Percentiles rank a stretch among this genome's conserved stretches.
Conservation (phyloP, 2,329 filamentous ascomycete genomes). For the Neoascochyta sp. region DNA sequence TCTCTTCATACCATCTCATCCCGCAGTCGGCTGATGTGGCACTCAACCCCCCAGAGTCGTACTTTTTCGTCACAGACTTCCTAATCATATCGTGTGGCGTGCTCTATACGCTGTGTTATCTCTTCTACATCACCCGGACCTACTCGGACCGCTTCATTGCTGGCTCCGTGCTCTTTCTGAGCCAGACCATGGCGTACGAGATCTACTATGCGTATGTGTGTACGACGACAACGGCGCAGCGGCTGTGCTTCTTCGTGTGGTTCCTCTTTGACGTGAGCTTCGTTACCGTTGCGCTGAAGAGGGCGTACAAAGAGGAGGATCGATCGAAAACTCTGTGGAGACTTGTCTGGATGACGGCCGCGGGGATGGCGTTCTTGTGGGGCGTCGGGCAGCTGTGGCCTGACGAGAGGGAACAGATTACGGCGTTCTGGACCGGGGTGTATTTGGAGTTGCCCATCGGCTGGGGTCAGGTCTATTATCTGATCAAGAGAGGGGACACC, state of each 20-base stretch:
- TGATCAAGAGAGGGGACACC: slow-evolving; percentile 28
- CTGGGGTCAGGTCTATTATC: slow-evolving; percentile 34
- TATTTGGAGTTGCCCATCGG: slow-evolving; percentile 40
- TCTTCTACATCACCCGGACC: slow-evolving; percentile 40
- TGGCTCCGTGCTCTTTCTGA: slow-evolving; percentile 31
- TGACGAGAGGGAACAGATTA: slow-evolving; percentile 41
- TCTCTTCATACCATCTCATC: slow-evolving; percentile 48
- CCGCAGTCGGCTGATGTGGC: slow-evolving; percentile 50
- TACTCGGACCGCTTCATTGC: slow-evolving; percentile 35
- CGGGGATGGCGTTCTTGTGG: slow-evolving; percentile 31
- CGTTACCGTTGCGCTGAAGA: slow-evolving; percentile 29
- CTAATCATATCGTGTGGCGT: slow-evolving; percentile 41
- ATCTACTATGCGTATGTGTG: slow-evolving; percentile 40
- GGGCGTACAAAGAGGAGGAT: slow-evolving; percentile 23
- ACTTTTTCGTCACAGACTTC: slow-evolving; percentile 42
- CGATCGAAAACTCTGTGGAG: slow-evolving; percentile 19
- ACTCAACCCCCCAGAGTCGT: slow-evolving; percentile 38
- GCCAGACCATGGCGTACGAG: slow-evolving; percentile 39
- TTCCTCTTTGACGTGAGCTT: slow-evolving; percentile 39
- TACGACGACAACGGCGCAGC: slow-evolving; percentile 35
- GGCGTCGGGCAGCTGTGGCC: slow-evolving; percentile 27
- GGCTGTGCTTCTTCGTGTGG: slow-evolving; percentile 38
- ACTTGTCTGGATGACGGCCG: slow-evolving; percentile 24
- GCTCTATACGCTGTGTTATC: slow-evolving; percentile 41
- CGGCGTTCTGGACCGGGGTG: slow-evolving; percentile 41